phyloP scores from a whole-genome alignment of 2,329 filamentous ascomycete genomes.

The Stagonosporopsis chrysanthemi region DNA sequence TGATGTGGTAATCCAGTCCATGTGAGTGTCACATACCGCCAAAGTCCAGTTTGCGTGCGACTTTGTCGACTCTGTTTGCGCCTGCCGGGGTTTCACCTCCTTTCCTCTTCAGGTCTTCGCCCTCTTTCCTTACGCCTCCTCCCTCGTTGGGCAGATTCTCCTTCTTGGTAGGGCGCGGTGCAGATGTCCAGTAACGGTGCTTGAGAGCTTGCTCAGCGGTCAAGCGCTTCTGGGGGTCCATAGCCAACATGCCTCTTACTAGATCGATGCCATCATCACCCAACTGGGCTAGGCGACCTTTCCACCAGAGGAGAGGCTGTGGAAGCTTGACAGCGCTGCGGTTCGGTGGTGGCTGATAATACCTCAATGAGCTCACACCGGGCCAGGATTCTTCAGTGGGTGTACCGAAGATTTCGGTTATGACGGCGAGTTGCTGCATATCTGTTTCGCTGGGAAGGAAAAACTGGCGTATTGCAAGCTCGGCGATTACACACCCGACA shows the following conservation, averaged over 20 bases:
- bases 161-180: slow-evolving; percentile 83
- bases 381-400: slow-evolving; percentile 97
- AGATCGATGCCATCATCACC: slow-evolving; percentile 86
- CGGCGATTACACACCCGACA: slow-evolving; percentile 90
- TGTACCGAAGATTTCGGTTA: slow-evolving; percentile 85
- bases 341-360: slow-evolving; percentile 74
- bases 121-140: slow-evolving; percentile 74
- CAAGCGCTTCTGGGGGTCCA: slow-evolving; percentile 87
- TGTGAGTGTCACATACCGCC: slow-evolving; percentile 24
- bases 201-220: slow-evolving; percentile 78
- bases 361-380: slow-evolving; percentile 79
- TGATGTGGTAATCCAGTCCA: not conserved
- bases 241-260: slow-evolving; percentile 80
- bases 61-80: slow-evolving; percentile 71
- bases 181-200: slow-evolving; percentile 85
- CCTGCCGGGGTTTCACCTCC: slow-evolving; percentile 70
- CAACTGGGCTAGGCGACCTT: slow-evolving; percentile 78
- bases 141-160: slow-evolving; percentile 82
- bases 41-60: slow-evolving; percentile 74
- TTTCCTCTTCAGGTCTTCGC: slow-evolving; percentile 79
- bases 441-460: slow-evolving; percentile 87
- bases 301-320: slow-evolving; percentile 76
- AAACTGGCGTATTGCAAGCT: slow-evolving; percentile 82
- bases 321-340: slow-evolving; percentile 58
- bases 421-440: slow-evolving; percentile 83